These are phyloP conservation scores for Lanzia echinophila DNA, from an alignment of 2,329 filamentous ascomycete species.

Conservation along the genomic window DNA sequence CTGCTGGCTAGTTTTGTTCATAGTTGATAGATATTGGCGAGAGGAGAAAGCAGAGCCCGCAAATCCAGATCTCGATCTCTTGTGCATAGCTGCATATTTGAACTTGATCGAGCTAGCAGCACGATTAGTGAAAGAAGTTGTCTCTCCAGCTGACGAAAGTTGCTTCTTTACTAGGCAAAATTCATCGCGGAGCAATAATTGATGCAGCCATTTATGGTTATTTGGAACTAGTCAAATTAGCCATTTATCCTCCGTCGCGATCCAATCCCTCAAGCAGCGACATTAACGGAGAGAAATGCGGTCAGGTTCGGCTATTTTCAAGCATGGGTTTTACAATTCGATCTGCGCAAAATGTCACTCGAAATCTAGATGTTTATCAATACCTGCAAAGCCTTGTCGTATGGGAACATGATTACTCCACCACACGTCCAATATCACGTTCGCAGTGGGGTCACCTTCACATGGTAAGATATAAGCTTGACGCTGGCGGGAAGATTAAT, in stretches of 20 bases:
- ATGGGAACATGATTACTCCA: not conserved
- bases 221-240: not conserved
- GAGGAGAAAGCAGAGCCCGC: not conserved
- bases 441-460: not conserved
- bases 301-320: not conserved
- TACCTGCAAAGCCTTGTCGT: not conserved
- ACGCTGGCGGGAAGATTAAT: not conserved
- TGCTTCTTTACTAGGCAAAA: not conserved
- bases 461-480: not conserved
- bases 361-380: not conserved
- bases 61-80: not conserved
- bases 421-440: not conserved
- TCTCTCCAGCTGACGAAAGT: not conserved
- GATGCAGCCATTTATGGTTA: not conserved
- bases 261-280: not conserved
- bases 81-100: not conserved
- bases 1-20: slow-evolving; percentile 13
- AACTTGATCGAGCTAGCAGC: not conserved
- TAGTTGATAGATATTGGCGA: not conserved
- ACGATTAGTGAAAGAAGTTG: not conserved
- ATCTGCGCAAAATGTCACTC: not conserved
- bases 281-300: not conserved
- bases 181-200: not conserved
- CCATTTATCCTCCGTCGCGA: not conserved
- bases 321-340: not conserved